Percentiles rank a stretch among this genome's conserved stretches.
These are phyloP conservation scores for Paecilomyces variotii DNA, from an alignment of 2,329 filamentous ascomycete genomes.

Conservation along the genomic window DNA sequence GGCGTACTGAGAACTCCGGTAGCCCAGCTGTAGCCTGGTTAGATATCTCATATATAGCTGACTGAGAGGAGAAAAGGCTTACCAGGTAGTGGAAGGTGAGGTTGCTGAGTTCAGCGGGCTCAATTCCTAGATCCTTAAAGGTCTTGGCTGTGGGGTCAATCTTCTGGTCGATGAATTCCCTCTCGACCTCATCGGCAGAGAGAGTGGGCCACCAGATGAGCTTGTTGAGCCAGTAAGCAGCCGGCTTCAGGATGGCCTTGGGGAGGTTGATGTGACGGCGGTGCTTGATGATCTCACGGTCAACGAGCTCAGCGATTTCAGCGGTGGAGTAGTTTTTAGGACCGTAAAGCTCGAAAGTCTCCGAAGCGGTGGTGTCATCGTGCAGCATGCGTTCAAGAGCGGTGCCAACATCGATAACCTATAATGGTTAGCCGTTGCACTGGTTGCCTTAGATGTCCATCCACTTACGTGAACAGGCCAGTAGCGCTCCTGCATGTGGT, in stretches of 20 bases:
- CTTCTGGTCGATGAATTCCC: constrained; percentile 85
- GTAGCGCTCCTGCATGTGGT: constrained; percentile 87
- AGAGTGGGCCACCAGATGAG: constrained; percentile 81
- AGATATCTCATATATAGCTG: constrained; percentile 4
- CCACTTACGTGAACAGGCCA: constrained; percentile 75
- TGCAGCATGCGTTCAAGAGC: constrained; percentile 85
- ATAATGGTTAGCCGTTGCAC: constrained; percentile 1
- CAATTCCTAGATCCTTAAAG: constrained; percentile 85
- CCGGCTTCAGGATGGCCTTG: constrained; percentile 67
- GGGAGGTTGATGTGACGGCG: constrained; percentile 88
- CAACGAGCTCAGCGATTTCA: constrained; percentile 79
- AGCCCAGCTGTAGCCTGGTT: constrained; percentile 60
- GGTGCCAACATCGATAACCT: constrained; percentile 82
- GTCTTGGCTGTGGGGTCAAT: constrained; percentile 92
- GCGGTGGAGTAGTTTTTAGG: constrained; percentile 85
- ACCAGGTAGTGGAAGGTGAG: constrained; percentile 93
- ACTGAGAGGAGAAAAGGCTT: constrained; percentile 31
- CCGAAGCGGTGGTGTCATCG: constrained; percentile 79
- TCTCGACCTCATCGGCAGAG: constrained; percentile 78
- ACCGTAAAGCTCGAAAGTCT: constrained; percentile 92
- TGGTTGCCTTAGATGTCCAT: background rate
- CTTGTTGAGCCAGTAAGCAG: constrained; percentile 68
- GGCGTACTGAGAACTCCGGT: constrained; percentile 80
- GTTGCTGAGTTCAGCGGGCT: constrained; percentile 75
- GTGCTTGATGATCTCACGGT: constrained; percentile 85